phyloP scores from a whole-genome alignment of 495 filamentous ascomycete genomes.

The Cercophora scortea region DNA sequence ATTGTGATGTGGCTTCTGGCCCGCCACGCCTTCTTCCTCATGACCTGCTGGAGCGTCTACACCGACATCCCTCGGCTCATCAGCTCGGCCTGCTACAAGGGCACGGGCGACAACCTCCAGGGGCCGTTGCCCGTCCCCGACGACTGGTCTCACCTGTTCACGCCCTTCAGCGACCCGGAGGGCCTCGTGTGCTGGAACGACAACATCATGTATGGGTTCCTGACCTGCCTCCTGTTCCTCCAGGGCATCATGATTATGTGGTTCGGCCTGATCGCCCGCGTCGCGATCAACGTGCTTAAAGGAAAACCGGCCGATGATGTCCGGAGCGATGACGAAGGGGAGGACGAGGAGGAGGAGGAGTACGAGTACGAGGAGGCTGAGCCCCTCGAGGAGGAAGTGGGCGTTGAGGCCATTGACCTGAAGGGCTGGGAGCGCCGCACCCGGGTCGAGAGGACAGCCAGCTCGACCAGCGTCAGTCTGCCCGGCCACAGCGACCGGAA shows the following conservation, averaged over 20 bases:
- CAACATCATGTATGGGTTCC: conserved; percentile 64
- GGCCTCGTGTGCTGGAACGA: conserved; percentile 71
- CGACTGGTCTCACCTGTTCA: conserved; percentile 52
- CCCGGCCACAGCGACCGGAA: conserved; percentile 65
- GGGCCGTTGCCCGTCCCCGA: conserved; percentile 51
- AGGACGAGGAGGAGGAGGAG: conserved; percentile 40
- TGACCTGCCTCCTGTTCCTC: conserved; percentile 66
- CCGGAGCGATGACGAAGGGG: conserved; percentile 80
- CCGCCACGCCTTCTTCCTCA: conserved; percentile 72
- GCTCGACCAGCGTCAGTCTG: conserved; percentile 51
- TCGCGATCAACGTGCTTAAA: conserved; percentile 66
- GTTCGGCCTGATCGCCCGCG: conserved; percentile 80
- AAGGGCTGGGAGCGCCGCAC: conserved; percentile 42
- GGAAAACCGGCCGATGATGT: conserved; percentile 78
- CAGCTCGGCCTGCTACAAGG: conserved; percentile 61
- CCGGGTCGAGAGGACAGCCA: conserved; percentile 33
- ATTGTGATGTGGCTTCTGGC: conserved; percentile 77
- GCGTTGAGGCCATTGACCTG: conserved; percentile 52
- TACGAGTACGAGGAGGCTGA: conserved; percentile 37
- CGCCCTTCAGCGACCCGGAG: conserved; percentile 59
- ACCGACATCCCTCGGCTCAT: conserved; percentile 57
- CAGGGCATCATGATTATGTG: conserved; percentile 77
- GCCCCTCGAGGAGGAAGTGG: conserved; percentile 58
- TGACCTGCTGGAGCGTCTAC: conserved; percentile 74
- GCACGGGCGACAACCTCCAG: conserved; percentile 36